Base-by-base conservation (phyloP, 2,329 filamentous ascomycete genomes). In the Aspergillus uvarum region DNA sequence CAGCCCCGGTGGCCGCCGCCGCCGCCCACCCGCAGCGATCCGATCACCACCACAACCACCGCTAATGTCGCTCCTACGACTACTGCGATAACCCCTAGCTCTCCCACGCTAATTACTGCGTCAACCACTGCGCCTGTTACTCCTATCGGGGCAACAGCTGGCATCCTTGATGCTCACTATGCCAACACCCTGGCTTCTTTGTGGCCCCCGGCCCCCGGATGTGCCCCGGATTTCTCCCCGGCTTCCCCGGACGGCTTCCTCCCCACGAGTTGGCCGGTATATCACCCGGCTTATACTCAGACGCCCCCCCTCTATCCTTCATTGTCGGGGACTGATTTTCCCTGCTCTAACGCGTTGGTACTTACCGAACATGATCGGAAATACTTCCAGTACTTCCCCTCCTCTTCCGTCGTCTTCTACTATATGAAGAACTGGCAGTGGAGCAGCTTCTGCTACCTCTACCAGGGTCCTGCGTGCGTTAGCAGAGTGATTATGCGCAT, bases 401-500 rank as follows among this genome's bases (percentile, higher is more conserved):
- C 70, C 6, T 74, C 72, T 11, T 71, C 70, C 0, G 66, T 75
- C 47, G 69, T 74, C 0, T 71, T 70, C 51, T 72, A 71, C 47
- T 74, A 76, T 32, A 74, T 76, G 68, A 77, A 77, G 56, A 65
- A 68, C 24, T 77, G 72, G 71, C 61, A 69, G 32, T 77, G 75
- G 75, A 76, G 73, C 60, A 72, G 69, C 55, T 68, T 77, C 54
- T 70, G 68, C 21, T 76, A 76, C 54, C 65, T 77, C 2, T 76
- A 76, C 51, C 68, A 73, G 54, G 70, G 72, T 2, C 74, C 73
- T 2, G 74, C 74, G 4, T 60, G 68, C 6, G 68, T 67, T 3
- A 75, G 71, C 62, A 73, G 71, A 42, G 69, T 76, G 12, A 74
- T 77, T 21, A 77, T 77, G 75, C 71, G 75, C 16, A 76, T 76